These are phyloP conservation scores for Magnusiomyces tetraspermus DNA, from an alignment of 1,139 yeast genomes.

Conservation along the genomic window DNA sequence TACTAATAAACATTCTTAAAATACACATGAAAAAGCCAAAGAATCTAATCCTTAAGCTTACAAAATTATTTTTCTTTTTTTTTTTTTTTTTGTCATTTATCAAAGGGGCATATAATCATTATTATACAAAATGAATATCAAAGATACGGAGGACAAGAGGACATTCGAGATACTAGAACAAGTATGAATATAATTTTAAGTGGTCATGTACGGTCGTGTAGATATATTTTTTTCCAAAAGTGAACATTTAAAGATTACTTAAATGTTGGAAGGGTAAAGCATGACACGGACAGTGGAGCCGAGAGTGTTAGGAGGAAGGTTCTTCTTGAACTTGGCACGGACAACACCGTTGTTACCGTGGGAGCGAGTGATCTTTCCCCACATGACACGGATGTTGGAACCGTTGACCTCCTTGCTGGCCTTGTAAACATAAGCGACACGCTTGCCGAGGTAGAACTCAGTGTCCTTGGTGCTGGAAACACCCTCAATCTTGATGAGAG, in stretches of 20 bases:
- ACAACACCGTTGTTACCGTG: slow-evolving; percentile 99
- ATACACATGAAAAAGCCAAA: too few species aligned
- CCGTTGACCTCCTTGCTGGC: slow-evolving; percentile 97
- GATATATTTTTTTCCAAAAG: background rate
- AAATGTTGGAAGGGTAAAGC: slow-evolving; percentile 99
- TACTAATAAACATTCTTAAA: too few species aligned
- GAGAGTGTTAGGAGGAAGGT: slow-evolving; percentile 98
- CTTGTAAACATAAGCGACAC: slow-evolving; percentile 98
- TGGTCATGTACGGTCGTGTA: background rate
- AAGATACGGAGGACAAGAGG: slow-evolving; percentile 1
- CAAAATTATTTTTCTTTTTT: too few species aligned
- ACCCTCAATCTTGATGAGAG: slow-evolving; percentile 95
- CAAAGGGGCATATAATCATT: slow-evolving; percentile 1
- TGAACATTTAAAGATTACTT: too few species aligned
- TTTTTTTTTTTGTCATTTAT: background rate
- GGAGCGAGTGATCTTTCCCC: slow-evolving; percentile 92
- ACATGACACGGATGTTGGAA: slow-evolving; percentile 97
- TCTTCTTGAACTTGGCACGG: slow-evolving; percentile 98
- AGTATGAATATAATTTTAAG: background rate
- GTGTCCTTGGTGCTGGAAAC: slow-evolving; percentile 88
- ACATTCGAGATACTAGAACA: background rate
- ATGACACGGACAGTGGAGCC: slow-evolving; percentile 99
- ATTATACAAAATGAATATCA: slow-evolving; percentile 8
- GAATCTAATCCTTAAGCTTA: too few species aligned
- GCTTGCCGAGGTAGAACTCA: slow-evolving; percentile 98